Evolutionary conservation across 176 grass and related monocot genomes (phyloP).

Genomic region (Alloteropsis semialata): DNA sequence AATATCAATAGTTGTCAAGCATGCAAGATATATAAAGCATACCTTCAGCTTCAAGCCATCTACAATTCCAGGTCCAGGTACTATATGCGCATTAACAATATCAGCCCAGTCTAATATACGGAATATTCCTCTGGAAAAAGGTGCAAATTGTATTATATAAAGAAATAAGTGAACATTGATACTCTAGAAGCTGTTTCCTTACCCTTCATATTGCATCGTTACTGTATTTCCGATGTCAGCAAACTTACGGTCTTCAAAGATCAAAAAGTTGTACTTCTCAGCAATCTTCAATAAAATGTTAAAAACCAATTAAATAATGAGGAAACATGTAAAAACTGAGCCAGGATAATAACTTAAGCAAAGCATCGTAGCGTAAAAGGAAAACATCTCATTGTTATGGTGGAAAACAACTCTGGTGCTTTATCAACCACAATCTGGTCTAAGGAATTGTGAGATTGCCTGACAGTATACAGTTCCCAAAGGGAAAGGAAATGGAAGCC

Average conservation of each 20-base stretch:
- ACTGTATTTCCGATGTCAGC: constrained; percentile 94
- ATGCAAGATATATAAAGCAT: constrained; percentile 11
- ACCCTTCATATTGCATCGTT: constrained; percentile 97
- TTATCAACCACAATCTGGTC: neutral
- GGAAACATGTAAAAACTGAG: neutral
- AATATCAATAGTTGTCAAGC: neutral
- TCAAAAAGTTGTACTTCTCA: constrained; percentile 79
- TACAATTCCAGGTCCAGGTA: constrained; percentile 85
- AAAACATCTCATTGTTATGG: neutral
- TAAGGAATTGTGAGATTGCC: neutral
- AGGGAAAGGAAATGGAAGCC: neutral
- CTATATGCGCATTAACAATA: constrained; percentile 81
- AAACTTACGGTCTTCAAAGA: constrained; percentile 91
- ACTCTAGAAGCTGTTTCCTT: constrained; percentile 12
- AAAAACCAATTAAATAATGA: neutral
- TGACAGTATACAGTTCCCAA: neutral
- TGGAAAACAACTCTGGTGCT: neutral
- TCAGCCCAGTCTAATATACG: constrained; percentile 90
- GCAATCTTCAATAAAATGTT: constrained; percentile 64
- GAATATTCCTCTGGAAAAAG: constrained; percentile 62
- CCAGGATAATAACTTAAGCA: neutral
- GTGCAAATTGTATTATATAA: neutral
- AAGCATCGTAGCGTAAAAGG: neutral
- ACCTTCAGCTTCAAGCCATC: constrained; percentile 95
- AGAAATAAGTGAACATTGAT: neutral